Evolutionary conservation across 495 filamentous ascomycete genomes (phyloP), one percentile per base, ranked within the genome.

Genomic region (Daldinia vernicosa): DNA sequence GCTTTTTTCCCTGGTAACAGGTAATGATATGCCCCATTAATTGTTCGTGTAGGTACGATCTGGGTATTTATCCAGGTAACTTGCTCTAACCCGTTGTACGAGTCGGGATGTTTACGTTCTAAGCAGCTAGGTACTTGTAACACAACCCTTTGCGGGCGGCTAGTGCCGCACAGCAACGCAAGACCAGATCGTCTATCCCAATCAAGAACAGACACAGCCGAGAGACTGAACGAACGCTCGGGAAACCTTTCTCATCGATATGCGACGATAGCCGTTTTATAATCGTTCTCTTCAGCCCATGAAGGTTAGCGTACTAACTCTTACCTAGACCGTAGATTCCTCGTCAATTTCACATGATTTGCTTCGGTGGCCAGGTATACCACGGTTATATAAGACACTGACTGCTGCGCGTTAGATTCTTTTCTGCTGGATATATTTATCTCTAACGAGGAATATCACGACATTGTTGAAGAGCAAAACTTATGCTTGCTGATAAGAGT

Each of bases 91-190:
- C 37, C 30, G 24, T 32, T 22, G 53, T 66, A 58, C 12, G 40
- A 58, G 22, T 37, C 7, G 14, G 26, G 37, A 64, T 65, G 30
- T 65, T 65, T 50, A 65, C 63, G 39, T 51, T 65, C 19, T 56
- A 50, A 39, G 30, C 30, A 65, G 50, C 22, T 17, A 28, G 12
- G 53, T 51, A 51, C 11, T 30, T 30, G 26, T 53, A 30, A 53
- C 30, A 53, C 17, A 24, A 22, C 12, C 43, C 4, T 24, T 27
- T 53, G 26, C 24, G 27, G 27, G 24, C 33, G 50, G 50, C 50
- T 15, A 55, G 60, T 54, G 60, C 33, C 17, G 24, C 43, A 24
- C 43, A 12, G 19, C 19, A 47, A 24, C 43, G 8, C 43, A 8
- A 47, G 43, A 12, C 2, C 17, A 47, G 9, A 24, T 47, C 8